These are phyloP conservation scores for Aspergillus phoenicis DNA, from an alignment of 2,329 filamentous ascomycete species.

Conservation along the genomic window DNA sequence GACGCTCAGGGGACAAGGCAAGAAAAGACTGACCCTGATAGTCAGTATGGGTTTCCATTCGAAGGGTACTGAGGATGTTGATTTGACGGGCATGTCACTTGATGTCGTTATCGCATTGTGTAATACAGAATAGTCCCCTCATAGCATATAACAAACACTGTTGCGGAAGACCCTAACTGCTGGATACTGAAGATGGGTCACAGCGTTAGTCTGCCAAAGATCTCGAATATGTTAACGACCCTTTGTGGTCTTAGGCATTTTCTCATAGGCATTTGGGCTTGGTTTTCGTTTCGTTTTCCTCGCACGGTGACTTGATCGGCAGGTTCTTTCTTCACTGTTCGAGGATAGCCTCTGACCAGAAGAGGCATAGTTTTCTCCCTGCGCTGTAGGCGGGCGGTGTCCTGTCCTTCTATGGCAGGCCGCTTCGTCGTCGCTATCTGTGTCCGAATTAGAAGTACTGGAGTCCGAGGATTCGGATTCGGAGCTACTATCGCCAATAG, in stretches of 20 bases:
- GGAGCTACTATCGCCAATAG: slow-evolving; percentile 77
- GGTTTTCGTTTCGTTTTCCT: slow-evolving; percentile 36
- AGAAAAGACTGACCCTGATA: background rate
- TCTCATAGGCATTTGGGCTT: slow-evolving; percentile 53
- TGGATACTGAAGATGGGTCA: background rate
- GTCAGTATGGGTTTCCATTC: background rate
- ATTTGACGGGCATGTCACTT: too few species aligned
- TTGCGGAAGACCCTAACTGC: too few species aligned
- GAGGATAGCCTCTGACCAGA: background rate
- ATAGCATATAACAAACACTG: too few species aligned
- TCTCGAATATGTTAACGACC: slow-evolving; percentile 8
- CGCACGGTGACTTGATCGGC: slow-evolving; percentile 21
- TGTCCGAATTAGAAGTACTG: slow-evolving; percentile 55
- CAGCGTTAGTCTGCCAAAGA: background rate
- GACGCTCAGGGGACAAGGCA: background rate
- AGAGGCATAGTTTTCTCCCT: background rate
- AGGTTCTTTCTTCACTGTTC: slow-evolving; percentile 15
- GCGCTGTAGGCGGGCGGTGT: slow-evolving; percentile 13
- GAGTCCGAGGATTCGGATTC: slow-evolving; percentile 55
- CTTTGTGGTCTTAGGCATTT: slow-evolving; percentile 41
- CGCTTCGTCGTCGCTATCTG: slow-evolving; percentile 37
- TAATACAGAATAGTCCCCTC: too few species aligned
- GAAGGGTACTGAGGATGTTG: background rate
- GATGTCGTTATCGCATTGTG: too few species aligned
- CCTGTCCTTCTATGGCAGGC: background rate